A percentile compares a stretch with the other conserved stretches of the same genome.
Conservation (phyloP, 2,329 filamentous ascomycete genomes). For the Exophiala lecanii-corni region DNA sequence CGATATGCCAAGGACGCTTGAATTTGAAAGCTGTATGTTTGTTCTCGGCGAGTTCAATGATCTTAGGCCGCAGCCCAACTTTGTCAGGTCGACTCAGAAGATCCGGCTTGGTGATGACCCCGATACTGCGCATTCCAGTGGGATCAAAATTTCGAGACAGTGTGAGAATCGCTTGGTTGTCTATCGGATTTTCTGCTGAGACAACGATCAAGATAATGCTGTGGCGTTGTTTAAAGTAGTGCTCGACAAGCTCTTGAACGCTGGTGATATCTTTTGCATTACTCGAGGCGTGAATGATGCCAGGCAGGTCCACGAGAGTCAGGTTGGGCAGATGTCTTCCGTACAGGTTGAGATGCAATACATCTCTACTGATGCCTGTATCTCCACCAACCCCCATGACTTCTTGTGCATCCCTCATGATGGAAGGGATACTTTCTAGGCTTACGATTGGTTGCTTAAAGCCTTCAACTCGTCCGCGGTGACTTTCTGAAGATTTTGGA, state of each 20-base stretch:
- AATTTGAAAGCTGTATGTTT: conserved; percentile 27
- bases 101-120: conserved; percentile 45
- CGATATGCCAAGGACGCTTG: conserved; percentile 35
- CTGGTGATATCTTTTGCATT: conserved; percentile 44
- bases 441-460: conserved; percentile 24
- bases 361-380: conserved; percentile 35
- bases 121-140: conserved; percentile 35
- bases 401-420: conserved; percentile 28
- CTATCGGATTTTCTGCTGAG: conserved; percentile 37
- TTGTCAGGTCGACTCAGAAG: conserved; percentile 29
- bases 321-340: conserved; percentile 39
- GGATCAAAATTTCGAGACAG: conserved; percentile 32
- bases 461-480: conserved; percentile 20
- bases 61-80: conserved; percentile 13
- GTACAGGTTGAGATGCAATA: conserved; percentile 25
- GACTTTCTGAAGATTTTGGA: conserved; percentile 20
- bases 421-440: conserved; percentile 25
- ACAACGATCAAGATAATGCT: conserved; percentile 47
- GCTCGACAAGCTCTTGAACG: conserved; percentile 43
- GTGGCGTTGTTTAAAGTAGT: conserved; percentile 39
- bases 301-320: conserved; percentile 54
- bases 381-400: conserved; percentile 26
- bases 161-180: conserved; percentile 37
- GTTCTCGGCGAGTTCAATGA: conserved; percentile 32
- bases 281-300: conserved; percentile 49